A percentile compares a stretch with the other conserved stretches of the same genome.
Evolutionary conservation across 2,329 filamentous ascomycete genomes (phyloP).

Genomic region (Thelonectria rubi): DNA sequence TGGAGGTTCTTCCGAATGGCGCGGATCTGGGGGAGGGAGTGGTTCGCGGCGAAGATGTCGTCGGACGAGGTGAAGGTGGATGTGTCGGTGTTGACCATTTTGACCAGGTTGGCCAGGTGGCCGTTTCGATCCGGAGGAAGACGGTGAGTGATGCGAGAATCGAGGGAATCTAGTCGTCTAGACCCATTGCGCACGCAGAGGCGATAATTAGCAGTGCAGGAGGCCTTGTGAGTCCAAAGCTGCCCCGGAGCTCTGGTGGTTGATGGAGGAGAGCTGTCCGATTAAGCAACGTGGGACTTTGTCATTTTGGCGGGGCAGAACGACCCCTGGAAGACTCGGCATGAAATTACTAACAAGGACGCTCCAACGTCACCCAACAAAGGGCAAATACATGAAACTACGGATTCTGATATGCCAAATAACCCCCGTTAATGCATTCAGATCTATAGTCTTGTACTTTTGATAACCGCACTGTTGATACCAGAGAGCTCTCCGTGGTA

Average conservation of each 20-base stretch:
- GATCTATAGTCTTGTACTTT: conserved; percentile 85
- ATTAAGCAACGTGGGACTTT: conserved; percentile 40
- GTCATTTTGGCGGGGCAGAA: conserved; percentile 35
- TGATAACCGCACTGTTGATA: conserved; percentile 93
- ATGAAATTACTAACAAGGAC: not conserved
- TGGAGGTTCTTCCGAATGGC: conserved; percentile 69
- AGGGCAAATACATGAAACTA: too few relatives aligned
- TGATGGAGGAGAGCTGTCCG: conserved; percentile 26
- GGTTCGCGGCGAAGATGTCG: conserved; percentile 63
- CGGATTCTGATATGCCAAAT: not conserved
- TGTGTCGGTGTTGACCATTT: conserved; percentile 58
- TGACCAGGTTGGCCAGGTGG: conserved; percentile 28
- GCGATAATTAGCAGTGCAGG: conserved; percentile 9
- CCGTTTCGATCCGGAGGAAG: conserved; percentile 18
- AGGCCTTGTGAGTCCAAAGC: conserved; percentile 1
- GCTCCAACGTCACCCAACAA: not conserved
- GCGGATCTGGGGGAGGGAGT: conserved; percentile 71
- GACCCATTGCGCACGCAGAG: conserved; percentile 26
- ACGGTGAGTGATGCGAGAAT: conserved; percentile 5
- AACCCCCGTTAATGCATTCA: conserved; percentile 30
- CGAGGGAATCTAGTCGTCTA: conserved; percentile 9
- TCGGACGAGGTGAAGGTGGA: conserved; percentile 58
- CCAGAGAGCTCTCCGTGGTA: conserved; percentile 93
- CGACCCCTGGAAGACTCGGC: conserved; percentile 16
- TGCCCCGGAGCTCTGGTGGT: conserved; percentile 7